A percentile compares a stretch with the other conserved stretches of the same genome.
Conservation (phyloP, 1,284 basidiomycete genomes). For the Moesziomyces antarcticus region DNA sequence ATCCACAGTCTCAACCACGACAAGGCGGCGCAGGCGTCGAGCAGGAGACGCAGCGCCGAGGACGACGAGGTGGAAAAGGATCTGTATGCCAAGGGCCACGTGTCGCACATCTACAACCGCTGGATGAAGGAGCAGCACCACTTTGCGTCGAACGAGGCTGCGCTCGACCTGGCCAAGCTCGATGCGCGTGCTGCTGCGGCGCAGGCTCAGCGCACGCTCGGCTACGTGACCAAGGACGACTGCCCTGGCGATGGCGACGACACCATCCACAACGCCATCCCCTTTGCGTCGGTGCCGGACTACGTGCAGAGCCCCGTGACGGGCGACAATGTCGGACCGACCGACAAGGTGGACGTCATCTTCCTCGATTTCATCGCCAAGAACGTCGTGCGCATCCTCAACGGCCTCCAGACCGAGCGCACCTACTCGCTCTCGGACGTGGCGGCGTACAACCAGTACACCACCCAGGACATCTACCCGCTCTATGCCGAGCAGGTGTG, state of each 20-base stretch:
- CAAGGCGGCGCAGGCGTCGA: slow-evolving; percentile 14
- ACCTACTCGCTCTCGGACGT: slow-evolving; percentile 46
- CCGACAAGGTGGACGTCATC: slow-evolving; percentile 43
- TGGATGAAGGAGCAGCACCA: slow-evolving; percentile 37
- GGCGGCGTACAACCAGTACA: slow-evolving; percentile 51
- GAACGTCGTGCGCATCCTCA: slow-evolving; percentile 41
- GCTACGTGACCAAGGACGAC: slow-evolving; percentile 62
- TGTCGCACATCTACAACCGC: slow-evolving; percentile 44
- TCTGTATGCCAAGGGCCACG: slow-evolving; percentile 39
- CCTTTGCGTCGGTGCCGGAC: slow-evolving; percentile 53
- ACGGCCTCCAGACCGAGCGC: slow-evolving; percentile 24
- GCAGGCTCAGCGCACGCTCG: slow-evolving; percentile 37
- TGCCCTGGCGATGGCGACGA: slow-evolving; percentile 58
- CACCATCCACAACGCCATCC: slow-evolving; percentile 51
- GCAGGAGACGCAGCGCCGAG: slow-evolving; percentile 16
- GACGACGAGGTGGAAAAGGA: slow-evolving; percentile 26
- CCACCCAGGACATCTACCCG: slow-evolving; percentile 63
- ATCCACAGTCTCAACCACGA: slow-evolving; percentile 47
- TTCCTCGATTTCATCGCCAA: slow-evolving; percentile 56
- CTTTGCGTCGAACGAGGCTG: slow-evolving; percentile 3
- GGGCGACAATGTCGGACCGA: slow-evolving; percentile 8
- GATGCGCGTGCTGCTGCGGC: slow-evolving; percentile 27
- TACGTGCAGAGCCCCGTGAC: slow-evolving; percentile 52
- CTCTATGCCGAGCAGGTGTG: slow-evolving; percentile 55
- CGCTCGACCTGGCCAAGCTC: slow-evolving; percentile 18